Conservation (phyloP, 1,284 basidiomycete genomes). For the Fomes fomentarius region DNA sequence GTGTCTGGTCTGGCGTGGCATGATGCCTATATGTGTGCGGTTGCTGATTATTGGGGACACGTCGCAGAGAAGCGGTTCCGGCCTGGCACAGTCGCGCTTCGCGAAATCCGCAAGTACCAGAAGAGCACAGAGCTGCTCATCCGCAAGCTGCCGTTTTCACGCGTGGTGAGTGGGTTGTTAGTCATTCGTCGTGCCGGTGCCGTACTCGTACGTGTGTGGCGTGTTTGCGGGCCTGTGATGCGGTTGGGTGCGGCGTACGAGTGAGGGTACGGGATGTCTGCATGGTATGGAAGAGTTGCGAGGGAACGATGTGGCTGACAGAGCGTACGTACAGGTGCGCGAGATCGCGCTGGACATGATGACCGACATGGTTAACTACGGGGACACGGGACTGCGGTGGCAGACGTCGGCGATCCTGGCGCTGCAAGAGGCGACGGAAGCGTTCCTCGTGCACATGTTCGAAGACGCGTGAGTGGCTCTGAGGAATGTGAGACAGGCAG, state of each 20-base stretch:
- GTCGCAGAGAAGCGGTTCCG: conserved; percentile 63
- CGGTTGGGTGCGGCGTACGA: too few relatives aligned
- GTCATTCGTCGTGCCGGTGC: conserved; percentile 34
- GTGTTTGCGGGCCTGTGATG: not conserved
- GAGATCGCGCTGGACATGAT: conserved; percentile 90
- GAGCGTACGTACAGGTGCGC: conserved; percentile 64
- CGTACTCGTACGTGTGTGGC: not conserved
- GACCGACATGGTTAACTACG: conserved; percentile 68
- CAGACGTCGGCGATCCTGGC: conserved; percentile 90
- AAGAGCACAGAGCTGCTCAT: conserved; percentile 89
- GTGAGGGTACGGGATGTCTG: too few relatives aligned
- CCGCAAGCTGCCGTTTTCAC: conserved; percentile 88
- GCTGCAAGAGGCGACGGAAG: conserved; percentile 93
- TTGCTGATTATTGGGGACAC: too few relatives aligned
- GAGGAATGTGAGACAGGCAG: not conserved
- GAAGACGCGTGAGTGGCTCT: conserved; percentile 83
- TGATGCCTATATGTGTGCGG: not conserved
- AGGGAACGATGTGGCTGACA: conserved; percentile 11
- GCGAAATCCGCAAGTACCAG: conserved; percentile 94
- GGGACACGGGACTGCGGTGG: conserved; percentile 77
- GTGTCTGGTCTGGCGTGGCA: not conserved
- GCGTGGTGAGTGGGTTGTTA: conserved; percentile 61
- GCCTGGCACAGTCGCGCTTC: conserved; percentile 87
- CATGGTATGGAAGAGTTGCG: too few relatives aligned
- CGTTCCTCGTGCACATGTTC: conserved; percentile 91